Evolutionary conservation across 192 early-diverging fungal species (phyloP).

Genomic region (Coemansia sp.): DNA sequence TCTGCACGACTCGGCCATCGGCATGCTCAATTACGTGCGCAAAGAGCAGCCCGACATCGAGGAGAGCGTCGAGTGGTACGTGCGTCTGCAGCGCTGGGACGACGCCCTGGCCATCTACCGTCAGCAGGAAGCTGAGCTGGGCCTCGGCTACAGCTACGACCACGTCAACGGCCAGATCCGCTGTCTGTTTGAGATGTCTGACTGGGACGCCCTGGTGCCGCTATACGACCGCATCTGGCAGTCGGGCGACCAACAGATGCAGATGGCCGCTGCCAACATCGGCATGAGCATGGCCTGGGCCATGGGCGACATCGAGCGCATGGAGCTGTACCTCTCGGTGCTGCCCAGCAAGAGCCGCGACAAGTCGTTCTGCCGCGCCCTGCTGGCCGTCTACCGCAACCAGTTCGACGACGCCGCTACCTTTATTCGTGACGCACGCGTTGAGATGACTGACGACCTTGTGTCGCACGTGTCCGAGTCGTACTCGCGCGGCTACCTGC

Average conservation of each 20-base stretch:
- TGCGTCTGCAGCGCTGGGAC: constrained; percentile 91
- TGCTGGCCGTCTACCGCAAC: constrained; percentile 79
- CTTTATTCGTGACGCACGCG: constrained; percentile 79
- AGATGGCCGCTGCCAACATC: constrained; percentile 75
- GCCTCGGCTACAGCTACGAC: constrained; percentile 47
- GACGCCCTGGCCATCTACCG: constrained; percentile 87
- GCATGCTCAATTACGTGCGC: constrained; percentile 88
- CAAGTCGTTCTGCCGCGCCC: constrained; percentile 84
- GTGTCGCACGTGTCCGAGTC: constrained; percentile 88
- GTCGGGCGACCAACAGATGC: constrained; percentile 58
- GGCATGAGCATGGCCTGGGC: constrained; percentile 96
- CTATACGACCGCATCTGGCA: constrained; percentile 79
- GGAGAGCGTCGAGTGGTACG: constrained; percentile 89
- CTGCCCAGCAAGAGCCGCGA: constrained; percentile 69
- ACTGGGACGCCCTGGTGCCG: constrained; percentile 82
- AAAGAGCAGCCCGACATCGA: constrained; percentile 72
- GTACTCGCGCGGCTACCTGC: constrained; percentile 88
- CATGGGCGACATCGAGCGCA: constrained; percentile 81
- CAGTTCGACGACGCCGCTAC: constrained; percentile 68
- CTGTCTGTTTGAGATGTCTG: constrained; percentile 88
- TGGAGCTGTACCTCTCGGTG: constrained; percentile 86
- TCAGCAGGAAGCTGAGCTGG: constrained; percentile 8
- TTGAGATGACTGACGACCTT: constrained; percentile 83
- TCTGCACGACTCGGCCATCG: constrained; percentile 93
- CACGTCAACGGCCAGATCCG: constrained; percentile 83